A percentile compares a stretch with the other conserved stretches of the same genome.
Evolutionary conservation across 768 basidiomycete genomes (phyloP).

Genomic region (Suillus occidentalis): DNA sequence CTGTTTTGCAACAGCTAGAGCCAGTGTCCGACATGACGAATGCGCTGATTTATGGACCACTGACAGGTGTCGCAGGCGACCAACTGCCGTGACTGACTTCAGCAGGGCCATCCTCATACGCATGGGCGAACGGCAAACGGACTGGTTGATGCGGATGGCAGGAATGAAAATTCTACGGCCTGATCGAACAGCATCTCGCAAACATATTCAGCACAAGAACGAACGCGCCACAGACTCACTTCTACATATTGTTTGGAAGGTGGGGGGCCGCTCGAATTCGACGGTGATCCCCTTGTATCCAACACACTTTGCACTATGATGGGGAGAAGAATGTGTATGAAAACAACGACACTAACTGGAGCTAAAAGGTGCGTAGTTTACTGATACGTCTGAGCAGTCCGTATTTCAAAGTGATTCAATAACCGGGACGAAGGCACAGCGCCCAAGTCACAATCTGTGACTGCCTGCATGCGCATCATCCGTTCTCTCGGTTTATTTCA

Average conservation of each 20-base stretch:
- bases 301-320: neutral
- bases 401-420: neutral
- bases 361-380: neutral
- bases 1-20: neutral
- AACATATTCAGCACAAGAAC: neutral
- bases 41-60: neutral
- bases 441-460: constrained; percentile 8
- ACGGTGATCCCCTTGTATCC: neutral
- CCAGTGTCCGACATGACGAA: neutral
- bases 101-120: neutral
- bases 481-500: neutral
- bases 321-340: neutral
- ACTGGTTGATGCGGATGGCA: neutral
- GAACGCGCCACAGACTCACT: neutral
- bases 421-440: neutral
- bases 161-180: neutral
- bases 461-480: neutral
- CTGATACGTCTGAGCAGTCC: neutral
- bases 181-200: neutral
- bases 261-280: neutral
- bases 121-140: neutral
- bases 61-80: neutral
- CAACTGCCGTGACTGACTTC: neutral
- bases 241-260: neutral
- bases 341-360: neutral